Evolutionary conservation across 2,329 filamentous ascomycete genomes (phyloP), one percentile per base, ranked within the genome.

Genomic region (Hymenoscyphus salicellus): DNA sequence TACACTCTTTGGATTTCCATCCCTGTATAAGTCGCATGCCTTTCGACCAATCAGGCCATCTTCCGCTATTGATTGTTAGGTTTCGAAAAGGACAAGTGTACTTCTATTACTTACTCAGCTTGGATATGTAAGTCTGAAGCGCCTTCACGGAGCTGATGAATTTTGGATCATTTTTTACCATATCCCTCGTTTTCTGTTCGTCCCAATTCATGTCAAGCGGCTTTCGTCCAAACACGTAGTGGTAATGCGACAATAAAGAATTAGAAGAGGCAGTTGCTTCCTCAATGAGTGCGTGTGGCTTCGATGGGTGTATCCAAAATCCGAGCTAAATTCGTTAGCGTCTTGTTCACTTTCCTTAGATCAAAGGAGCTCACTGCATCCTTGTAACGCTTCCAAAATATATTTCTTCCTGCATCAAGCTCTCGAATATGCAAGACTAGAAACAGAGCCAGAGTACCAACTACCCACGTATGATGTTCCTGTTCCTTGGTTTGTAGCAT

Each of bases 341-440:
- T 59, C 61, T 58, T 17, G 38, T n/a, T 43, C 16, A 59, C 55
- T 63, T 52, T 59, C n/a, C 38, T 59, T 58, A 55, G 28, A 55
- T 58, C 56, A 58, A 55, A 58, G 26, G 55, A 49, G 46, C 49
- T 56, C 30, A 63, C 61, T 36, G 20, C 2, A 52, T 63, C 61
- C 20, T 52, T 32, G 28, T 63, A 63, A 58, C 55, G 61, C 23
- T 52, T 46, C 55, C 38, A 63, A 63, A 63, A 63, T 52, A 63
- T 58, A 33, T 63, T 63, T 58, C 61, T 58, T 46, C 36, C 55
- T 59, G 23, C 38, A 63, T 63, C 55, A 63, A 63, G n/a, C 61
- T 63, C 55, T 55, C 61, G 55, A 58, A 58, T 59, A 59, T 63
- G 38, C 26, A 63, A 59, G 38, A 63, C 20, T 20, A 63, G 55